Evolutionary conservation across 164 flowering plant genomes (phyloP).

Genomic region (Berberis vulgaris): DNA sequence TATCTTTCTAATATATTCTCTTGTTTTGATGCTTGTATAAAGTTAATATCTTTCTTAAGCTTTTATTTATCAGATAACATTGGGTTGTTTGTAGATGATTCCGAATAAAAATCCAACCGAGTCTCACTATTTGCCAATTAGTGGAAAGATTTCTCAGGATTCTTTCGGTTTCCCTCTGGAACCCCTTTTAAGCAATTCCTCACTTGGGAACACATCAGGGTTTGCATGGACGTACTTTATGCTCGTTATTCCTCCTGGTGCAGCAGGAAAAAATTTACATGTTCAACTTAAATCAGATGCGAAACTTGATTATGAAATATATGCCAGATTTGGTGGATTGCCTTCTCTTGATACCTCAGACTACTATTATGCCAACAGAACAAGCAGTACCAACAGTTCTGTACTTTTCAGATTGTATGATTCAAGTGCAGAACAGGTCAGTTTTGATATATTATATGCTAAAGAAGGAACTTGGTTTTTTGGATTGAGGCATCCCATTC

Average conservation of each 20-base stretch:
- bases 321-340: slow-evolving; percentile 71
- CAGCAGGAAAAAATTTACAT: slow-evolving; percentile 76
- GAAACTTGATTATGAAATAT: slow-evolving; percentile 47
- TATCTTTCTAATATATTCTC: not conserved
- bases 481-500: slow-evolving; percentile 47
- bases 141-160: slow-evolving; percentile 24
- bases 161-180: slow-evolving; percentile 50
- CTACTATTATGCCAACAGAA: slow-evolving; percentile 51
- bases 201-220: slow-evolving; percentile 22
- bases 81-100: slow-evolving; percentile 65
- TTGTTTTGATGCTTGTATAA: slow-evolving; percentile 13
- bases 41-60: slow-evolving; percentile 12
- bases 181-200: slow-evolving; percentile 56
- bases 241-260: slow-evolving; percentile 73
- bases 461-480: slow-evolving; percentile 84
- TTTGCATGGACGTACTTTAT: slow-evolving; percentile 73
- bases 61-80: slow-evolving; percentile 30
- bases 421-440: slow-evolving; percentile 40
- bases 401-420: slow-evolving; percentile 53
- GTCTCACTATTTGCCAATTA: slow-evolving; percentile 59
- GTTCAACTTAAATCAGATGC: slow-evolving; percentile 39
- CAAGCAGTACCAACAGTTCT: slow-evolving; percentile 55
- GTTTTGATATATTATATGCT: slow-evolving; percentile 63
- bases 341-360: slow-evolving; percentile 65
- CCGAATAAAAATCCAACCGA: slow-evolving; percentile 40